Evolutionary conservation across 257 asterid genomes (phyloP), one percentile per base, ranked within the genome.

Genomic region (Solanum megistacrolobum): DNA sequence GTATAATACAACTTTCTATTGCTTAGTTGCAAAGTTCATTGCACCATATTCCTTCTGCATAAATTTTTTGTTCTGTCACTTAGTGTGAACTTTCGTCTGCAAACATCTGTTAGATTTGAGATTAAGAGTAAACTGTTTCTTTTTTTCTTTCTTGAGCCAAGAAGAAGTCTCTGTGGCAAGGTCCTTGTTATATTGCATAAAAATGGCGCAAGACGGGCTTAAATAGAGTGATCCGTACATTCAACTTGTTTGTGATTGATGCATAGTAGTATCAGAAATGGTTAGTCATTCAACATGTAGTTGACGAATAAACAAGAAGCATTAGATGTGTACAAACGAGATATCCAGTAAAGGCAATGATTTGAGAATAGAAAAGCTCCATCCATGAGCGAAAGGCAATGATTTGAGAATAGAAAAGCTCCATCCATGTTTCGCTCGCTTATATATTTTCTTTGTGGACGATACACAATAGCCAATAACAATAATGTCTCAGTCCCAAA

Each of bases 21-120:
- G 73, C 35, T 36, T 52, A 36, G 84, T 85, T 68, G 65, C 88
- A 12, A 48, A 87, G 41, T 25, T 78, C 89, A 78, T 90, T 38
- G 52, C 46, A 66, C 71, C 10, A 52, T 73, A 86, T 89, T 48
- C 46, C 87, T 90, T 88, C 73, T 34, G 65, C 43, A 73, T 87
- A 83, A 76, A 35, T 0, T 32, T 32, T 27, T 71, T 25, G 27
- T n/a, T 73, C 32, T 12, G 86, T 41, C 3, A 43, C 25, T 2
- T 46, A 48, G 6, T 48, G 31, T 5, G 31, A 82, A 46, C 85
- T 46, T 81, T 46, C 21, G 25, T 46, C 85, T 46, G 68, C 39
- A 10, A 46, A 46, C 29, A 18, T 81, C 41, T 46, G 2, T 58
- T 58, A 58, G 68, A 55, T 55, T 55, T 55, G 66, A 55, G 25